Base-by-base conservation (phyloP, 352 stramenopile species). In the Phytophthora megakarya region DNA sequence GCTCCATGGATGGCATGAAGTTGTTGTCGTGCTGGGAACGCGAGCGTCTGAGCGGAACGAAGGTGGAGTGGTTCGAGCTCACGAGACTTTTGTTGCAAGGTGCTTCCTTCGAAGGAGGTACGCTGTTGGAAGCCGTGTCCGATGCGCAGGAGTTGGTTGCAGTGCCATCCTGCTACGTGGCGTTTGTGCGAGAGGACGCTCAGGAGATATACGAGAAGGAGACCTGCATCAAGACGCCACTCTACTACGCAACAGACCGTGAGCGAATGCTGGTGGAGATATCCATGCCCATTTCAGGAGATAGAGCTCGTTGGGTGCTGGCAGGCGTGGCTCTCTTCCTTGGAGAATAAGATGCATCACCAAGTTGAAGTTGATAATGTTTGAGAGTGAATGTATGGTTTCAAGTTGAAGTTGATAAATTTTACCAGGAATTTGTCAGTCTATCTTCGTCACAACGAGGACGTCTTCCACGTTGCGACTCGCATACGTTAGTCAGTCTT, bases 1-100 rank as follows among this genome's bases (percentile, higher is more conserved):
- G 77, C 61, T 93, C 90, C 8, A 97, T 98, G 82, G 92, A 98
- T 59, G 81, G 69, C 33, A 92, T 98, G 79, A 92, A 95, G 65
- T 64, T 98, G 58, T 56, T 96, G 9, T 96, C 89, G 25, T 96
- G 79, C 54, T 98, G 90, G 90, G 85, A 93, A 28, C 87, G 90
- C 38, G 84, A 95, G 53, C 80, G 80, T 40, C 60, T 80, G 19
- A 61, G 66, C 11, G 59, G 61, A 37, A 64, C 73, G 12, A 70
- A 74, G 48, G 65, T 90, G 15, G 84, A 94, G 63, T 95, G 84
- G 85, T 95, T 90, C 58, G 84, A 91, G 57, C 75, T 97, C 47
- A 84, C 84, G 38, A 71, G 83, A 8, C 19, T 98, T 40, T 46
- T 97, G 16, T 51, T 98, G 9, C 92, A 98, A 59, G 92, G 92